Percentiles rank a stretch among this genome's conserved stretches.
Conservation (phyloP, 2,329 filamentous ascomycete genomes). For the Thelonectria rubi region DNA sequence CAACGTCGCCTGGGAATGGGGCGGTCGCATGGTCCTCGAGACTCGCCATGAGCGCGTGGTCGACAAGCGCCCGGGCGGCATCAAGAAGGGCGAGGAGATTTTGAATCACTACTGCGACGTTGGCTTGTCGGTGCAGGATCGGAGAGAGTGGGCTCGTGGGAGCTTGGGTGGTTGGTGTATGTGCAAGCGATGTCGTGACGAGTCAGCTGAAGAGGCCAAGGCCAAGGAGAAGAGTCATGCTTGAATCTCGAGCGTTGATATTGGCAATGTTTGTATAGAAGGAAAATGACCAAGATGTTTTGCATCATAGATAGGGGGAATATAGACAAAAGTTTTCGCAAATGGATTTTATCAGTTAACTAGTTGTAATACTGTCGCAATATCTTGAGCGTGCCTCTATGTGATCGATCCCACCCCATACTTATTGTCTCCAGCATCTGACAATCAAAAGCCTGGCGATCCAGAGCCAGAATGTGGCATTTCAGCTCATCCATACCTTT, state of each 20-base stretch:
- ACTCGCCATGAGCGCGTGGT: slow-evolving; percentile 67
- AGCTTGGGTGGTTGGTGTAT: slow-evolving; percentile 89
- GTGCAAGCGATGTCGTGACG: slow-evolving; percentile 82
- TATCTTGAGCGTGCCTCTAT: background rate
- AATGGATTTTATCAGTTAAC: no score
- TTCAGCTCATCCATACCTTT: background rate
- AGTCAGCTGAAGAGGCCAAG: slow-evolving; percentile 72
- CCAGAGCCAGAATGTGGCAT: background rate
- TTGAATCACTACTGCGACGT: slow-evolving; percentile 96
- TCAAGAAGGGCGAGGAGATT: slow-evolving; percentile 84
- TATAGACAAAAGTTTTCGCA: background rate
- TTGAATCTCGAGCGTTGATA: slow-evolving; percentile 9
- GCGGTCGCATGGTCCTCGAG: slow-evolving; percentile 77
- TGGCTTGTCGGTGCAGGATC: slow-evolving; percentile 76
- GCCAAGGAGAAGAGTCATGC: slow-evolving; percentile 19
- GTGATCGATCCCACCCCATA: background rate
- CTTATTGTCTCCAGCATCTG: background rate
- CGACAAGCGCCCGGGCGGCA: slow-evolving; percentile 63
- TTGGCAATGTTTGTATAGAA: no score
- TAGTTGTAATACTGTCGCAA: no score
- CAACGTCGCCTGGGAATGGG: slow-evolving; percentile 95
- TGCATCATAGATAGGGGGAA: background rate
- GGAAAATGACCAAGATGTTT: no score
- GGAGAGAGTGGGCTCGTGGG: slow-evolving; percentile 88
- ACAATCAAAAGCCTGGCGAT: slow-evolving; percentile 1